phyloP scores from a whole-genome alignment of 1,139 yeast species.

The Suhomyces kunorum region DNA sequence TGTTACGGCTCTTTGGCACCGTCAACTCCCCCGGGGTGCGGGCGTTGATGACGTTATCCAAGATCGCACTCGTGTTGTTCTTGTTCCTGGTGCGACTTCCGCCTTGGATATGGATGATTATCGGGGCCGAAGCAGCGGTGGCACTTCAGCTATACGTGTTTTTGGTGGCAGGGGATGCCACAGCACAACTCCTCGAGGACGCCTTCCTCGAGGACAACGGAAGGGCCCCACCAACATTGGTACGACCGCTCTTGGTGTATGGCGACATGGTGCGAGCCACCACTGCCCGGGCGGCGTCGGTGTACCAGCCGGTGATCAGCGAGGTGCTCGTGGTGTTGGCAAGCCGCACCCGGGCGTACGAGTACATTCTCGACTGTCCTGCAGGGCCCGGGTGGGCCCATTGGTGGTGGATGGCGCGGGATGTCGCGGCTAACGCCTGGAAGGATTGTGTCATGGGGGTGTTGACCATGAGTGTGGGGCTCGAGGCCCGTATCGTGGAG shows the following conservation, averaged over 20 bases:
- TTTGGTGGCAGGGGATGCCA: constrained; percentile 12
- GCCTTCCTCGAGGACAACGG: not conserved
- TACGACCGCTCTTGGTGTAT: not conserved
- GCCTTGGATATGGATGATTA: not conserved
- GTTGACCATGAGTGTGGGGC: constrained; percentile 25
- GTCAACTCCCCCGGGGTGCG: not conserved
- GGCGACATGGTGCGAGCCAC: constrained; percentile 12
- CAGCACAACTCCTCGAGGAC: constrained; percentile 18
- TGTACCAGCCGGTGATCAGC: constrained; percentile 10
- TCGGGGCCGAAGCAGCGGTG: not conserved
- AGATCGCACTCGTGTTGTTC: not conserved
- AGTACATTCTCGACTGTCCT: constrained; percentile 19
- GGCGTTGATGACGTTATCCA: constrained; percentile 10
- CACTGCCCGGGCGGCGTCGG: constrained; percentile 8
- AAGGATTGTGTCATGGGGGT: constrained; percentile 26
- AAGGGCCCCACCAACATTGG: not conserved
- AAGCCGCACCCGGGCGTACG: constrained; percentile 28
- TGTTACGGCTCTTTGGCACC: not conserved
- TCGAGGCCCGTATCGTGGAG: constrained; percentile 17
- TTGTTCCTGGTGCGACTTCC: not conserved
- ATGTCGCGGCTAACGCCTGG: constrained; percentile 18
- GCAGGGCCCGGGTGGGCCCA: constrained; percentile 13
- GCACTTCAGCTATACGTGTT: constrained; percentile 14
- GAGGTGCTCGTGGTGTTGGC: constrained; percentile 23
- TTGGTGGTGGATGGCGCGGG: constrained; percentile 16